These are phyloP conservation scores for Venturia pyrina DNA, from an alignment of 2,329 filamentous ascomycete species.

Conservation along the genomic window DNA sequence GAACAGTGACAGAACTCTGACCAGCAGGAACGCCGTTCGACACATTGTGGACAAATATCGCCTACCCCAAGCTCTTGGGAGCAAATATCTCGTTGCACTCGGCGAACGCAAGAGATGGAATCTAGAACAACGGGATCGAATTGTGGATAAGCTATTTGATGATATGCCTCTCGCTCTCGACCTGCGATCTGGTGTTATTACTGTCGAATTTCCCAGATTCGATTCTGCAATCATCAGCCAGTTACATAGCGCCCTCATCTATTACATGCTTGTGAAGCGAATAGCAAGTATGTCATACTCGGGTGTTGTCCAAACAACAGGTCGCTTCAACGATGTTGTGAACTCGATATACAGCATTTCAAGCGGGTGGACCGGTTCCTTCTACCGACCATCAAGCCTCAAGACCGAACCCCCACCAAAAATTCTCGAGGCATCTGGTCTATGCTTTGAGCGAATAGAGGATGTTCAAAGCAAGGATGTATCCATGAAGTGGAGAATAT, in stretches of 20 bases:
- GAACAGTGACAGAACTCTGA: constrained; percentile 68
- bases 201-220: constrained; percentile 13
- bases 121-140: not conserved
- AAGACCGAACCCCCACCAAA: not conserved
- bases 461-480: not conserved
- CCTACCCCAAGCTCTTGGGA: constrained; percentile 42
- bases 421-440: not conserved
- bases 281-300: not conserved
- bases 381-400: not conserved
- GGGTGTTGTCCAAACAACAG: not conserved
- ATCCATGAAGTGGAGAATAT: constrained; percentile 1
- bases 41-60: constrained; percentile 47
- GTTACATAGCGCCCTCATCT: not conserved
- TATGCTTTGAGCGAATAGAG: not conserved
- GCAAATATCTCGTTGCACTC: not conserved
- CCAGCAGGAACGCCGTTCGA: constrained; percentile 71
- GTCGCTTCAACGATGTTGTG: not conserved
- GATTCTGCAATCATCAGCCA: constrained; percentile 12
- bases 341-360: not conserved
- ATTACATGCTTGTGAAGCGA: not conserved
- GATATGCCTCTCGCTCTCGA: constrained; percentile 19
- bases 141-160: not conserved
- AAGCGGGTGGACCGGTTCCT: not conserved
- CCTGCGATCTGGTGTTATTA: constrained; percentile 17
- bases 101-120: not conserved